Base-by-base conservation (phyloP, 1,139 yeast species). In the Meyerozyma guilliermondii region DNA sequence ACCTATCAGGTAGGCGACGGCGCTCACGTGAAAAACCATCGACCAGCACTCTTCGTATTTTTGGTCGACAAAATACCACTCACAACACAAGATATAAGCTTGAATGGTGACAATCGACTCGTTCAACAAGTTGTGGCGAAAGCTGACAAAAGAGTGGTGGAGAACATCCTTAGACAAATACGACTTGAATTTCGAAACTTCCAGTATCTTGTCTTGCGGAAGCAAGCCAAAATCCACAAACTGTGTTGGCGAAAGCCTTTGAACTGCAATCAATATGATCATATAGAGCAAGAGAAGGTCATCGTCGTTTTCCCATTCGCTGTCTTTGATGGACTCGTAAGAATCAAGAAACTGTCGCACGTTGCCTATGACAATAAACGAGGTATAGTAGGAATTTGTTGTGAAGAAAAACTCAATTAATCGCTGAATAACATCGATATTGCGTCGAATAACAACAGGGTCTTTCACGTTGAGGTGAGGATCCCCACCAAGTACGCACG, bases 1-100 rank as follows among this genome's bases (percentile, higher is more conserved):
- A 0, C 81, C 81, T 43, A 76, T 65, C 1, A 80, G 67, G 53
- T 72, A 76, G 0, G 80, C 76, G 20, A 74, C 68, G 5, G 74
- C 62, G 48, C 79, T 68, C 14, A 76, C 67, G 49, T 71, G 76
- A 43, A 71, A 71, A 65, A 70, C 58, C 74, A 69, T 69, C 4
- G 74, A 62, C 76, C 76, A 71, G 44, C 73, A 59, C 47, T 74
- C 74, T 50, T 77, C 81, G 48, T 73, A 74, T 40, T 69, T 65
- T 46, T 73, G 77, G 46, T 72, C 73, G 41, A 66, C 63, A 45
- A 74, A 74, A 42, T 70, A 65, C 65, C 74, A 76, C 50, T 75
- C 81, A 18, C 76, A 69, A 49, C 78, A 76, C 39, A 76, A 59
- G 7, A 76, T 71, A 47, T 75, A 75, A 3, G 79, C 68, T 49